Conservation (phyloP, 257 asterid genomes). For the Datura wrightii region DNA sequence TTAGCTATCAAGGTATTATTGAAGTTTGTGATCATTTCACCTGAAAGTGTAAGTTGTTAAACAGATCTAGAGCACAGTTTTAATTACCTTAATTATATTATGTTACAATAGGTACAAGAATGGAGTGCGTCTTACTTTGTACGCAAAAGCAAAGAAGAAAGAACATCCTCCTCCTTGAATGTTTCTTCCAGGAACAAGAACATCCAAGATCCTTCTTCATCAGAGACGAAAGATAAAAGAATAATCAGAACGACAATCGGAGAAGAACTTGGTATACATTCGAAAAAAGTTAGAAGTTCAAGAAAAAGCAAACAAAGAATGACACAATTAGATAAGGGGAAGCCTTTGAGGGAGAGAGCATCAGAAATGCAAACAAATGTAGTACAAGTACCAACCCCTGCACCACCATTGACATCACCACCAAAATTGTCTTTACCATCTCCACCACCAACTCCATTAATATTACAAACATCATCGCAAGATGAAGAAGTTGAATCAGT, state of each 20-base stretch:
- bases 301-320: slow-evolving; percentile 33
- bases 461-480: background rate
- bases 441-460: slow-evolving; percentile 42
- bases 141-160: background rate
- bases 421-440: slow-evolving; percentile 30
- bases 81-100: background rate
- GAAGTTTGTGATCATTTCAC: background rate
- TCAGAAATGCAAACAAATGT: slow-evolving; percentile 33
- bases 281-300: slow-evolving; percentile 25
- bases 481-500: slow-evolving; percentile 10
- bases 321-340: slow-evolving; percentile 43
- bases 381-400: slow-evolving; percentile 36
- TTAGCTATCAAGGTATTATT: slow-evolving; percentile 43
- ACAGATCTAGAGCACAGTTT: background rate
- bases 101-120: slow-evolving; percentile 37
- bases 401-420: slow-evolving; percentile 34
- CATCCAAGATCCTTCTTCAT: slow-evolving; percentile 24
- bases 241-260: slow-evolving; percentile 23
- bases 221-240: slow-evolving; percentile 1
- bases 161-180: background rate
- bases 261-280: slow-evolving; percentile 33
- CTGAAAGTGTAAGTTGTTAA: background rate
- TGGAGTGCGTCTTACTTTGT: slow-evolving; percentile 32
- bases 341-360: slow-evolving; percentile 91
- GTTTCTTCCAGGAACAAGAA: slow-evolving; percentile 17